phyloP scores from a whole-genome alignment of 164 flowering plant genomes.

The Tetrastigma voinierianum region DNA sequence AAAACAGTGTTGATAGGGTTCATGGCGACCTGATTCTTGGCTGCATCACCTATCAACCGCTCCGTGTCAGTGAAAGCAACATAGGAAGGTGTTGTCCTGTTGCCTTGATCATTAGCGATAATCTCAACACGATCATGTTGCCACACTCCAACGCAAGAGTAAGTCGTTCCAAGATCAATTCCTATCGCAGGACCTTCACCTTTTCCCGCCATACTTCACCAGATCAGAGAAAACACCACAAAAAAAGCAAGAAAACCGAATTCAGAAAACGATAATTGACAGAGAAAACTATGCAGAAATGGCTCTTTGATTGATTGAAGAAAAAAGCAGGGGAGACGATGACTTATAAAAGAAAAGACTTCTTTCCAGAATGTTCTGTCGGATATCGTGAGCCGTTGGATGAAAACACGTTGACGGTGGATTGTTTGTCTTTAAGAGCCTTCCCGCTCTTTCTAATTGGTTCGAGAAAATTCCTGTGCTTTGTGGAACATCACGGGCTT shows the following conservation, averaged over 20 bases:
- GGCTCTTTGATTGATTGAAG: too few species aligned
- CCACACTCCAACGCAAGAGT: slow-evolving; percentile 32
- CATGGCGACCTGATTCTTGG: slow-evolving; percentile 34
- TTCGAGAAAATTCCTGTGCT: too few species aligned
- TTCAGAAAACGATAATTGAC: too few species aligned
- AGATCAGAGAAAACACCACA: background rate
- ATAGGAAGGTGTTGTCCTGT: slow-evolving; percentile 32
- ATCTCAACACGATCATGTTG: slow-evolving; percentile 28
- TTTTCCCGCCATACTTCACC: slow-evolving; percentile 19
- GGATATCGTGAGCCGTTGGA: background rate
- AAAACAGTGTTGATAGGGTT: slow-evolving; percentile 39
- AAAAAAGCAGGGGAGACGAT: background rate
- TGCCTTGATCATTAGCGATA: slow-evolving; percentile 28
- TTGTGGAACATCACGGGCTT: too few species aligned
- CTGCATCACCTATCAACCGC: slow-evolving; percentile 26
- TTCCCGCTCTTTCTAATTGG: too few species aligned
- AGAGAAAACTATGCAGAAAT: background rate
- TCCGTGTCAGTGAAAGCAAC: slow-evolving; percentile 29
- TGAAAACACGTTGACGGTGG: background rate
- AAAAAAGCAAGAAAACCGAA: background rate
- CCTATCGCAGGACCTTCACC: slow-evolving; percentile 30
- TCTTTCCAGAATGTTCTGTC: background rate
- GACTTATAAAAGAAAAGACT: background rate
- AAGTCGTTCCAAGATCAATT: slow-evolving; percentile 22
- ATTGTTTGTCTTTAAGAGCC: background rate